Percentiles rank a stretch among this genome's conserved stretches.
Conservation (phyloP, 83 land plant genomes). For the Diphasiastrum complanatum region DNA sequence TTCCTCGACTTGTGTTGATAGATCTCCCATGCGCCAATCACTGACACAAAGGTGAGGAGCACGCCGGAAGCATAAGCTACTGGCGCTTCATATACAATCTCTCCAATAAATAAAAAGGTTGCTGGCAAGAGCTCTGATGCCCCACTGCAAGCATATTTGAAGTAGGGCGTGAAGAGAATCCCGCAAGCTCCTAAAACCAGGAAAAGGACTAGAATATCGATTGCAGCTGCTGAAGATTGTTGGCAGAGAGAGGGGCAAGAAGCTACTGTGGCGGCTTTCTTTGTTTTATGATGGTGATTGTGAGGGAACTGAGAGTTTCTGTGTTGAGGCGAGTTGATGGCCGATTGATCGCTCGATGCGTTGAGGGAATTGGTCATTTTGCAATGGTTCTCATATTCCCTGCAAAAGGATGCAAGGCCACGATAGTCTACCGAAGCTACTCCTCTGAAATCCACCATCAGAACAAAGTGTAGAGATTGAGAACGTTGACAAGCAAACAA, state of each 20-base stretch:
- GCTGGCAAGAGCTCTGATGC: constrained; percentile 33
- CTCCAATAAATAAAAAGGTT: constrained; percentile 27
- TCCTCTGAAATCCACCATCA: background rate
- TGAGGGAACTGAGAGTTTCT: background rate
- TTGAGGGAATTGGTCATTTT: constrained; percentile 1
- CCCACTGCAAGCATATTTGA: constrained; percentile 20
- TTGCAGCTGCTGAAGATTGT: constrained; percentile 39
- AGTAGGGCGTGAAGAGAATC: constrained; percentile 51
- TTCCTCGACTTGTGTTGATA: constrained; percentile 31
- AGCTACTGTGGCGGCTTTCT: constrained; percentile 1
- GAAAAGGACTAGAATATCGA: constrained; percentile 51
- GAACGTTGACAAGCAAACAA: no score
- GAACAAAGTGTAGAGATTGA: no score
- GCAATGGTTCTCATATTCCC: constrained; percentile 8
- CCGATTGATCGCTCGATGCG: background rate
- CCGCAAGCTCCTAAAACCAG: constrained; percentile 53
- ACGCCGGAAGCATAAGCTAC: constrained; percentile 42
- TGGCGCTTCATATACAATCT: constrained; percentile 46
- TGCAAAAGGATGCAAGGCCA: background rate
- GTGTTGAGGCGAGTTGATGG: background rate
- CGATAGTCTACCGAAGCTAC: constrained; percentile 8
- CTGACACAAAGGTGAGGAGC: constrained; percentile 27
- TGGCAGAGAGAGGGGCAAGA: constrained; percentile 28
- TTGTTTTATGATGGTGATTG: constrained; percentile 4
- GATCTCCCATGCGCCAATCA: constrained; percentile 35